Base-by-base conservation (phyloP, 2,329 filamentous ascomycete genomes). In the Elsinoe australis region DNA sequence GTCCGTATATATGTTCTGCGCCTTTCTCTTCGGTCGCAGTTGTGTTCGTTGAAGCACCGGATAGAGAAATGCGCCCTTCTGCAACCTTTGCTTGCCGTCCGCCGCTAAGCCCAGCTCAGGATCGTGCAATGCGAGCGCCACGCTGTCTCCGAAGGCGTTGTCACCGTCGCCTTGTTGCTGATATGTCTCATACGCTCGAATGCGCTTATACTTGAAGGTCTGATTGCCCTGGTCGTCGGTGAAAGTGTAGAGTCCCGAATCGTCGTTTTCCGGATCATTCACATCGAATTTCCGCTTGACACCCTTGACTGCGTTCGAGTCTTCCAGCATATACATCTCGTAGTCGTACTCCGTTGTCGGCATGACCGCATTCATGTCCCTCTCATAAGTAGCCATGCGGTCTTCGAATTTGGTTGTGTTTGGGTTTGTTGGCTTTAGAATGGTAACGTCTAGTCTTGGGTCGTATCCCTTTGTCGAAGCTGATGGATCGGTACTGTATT, bases 21-120 rank as follows among this genome's bases (percentile, higher is more conserved):
- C 70, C 61, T 73, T 76, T 22, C 71, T 57, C 55, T 68, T 64
- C 4, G 69, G 67, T 36, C 69, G 58, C 39, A 82, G 67, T 17
- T 69, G 70, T n/a, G 73, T 74, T 58, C 74, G 73, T 57, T 74
- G 72, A 15, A 73, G 62, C 47, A 82, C 74, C 0, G 78, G 77
- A 52, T 82, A 82, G 59, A 78, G 79, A 60, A 79, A 82, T 10
- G 79, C 79, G 1, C 69, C 78, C 57, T 74, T 75, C 52, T 65
- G 64, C 51, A 71, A 53, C 50, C 64, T 38, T 44, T 67, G 66
- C 50, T 65, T 69, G 15, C 55, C 55, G 8, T 56, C 54, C 28
- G 56, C 59, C 1, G 41, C 39, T 5, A 54, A 54, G 3, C 61
- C 59, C 2, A 51, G 46, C 22, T 69, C 67, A 0, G 71, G 69